A percentile compares a stretch with the other conserved stretches of the same genome.
Evolutionary conservation across 176 grass and related monocot genomes (phyloP).

Genomic region (Zoysia pacifica): DNA sequence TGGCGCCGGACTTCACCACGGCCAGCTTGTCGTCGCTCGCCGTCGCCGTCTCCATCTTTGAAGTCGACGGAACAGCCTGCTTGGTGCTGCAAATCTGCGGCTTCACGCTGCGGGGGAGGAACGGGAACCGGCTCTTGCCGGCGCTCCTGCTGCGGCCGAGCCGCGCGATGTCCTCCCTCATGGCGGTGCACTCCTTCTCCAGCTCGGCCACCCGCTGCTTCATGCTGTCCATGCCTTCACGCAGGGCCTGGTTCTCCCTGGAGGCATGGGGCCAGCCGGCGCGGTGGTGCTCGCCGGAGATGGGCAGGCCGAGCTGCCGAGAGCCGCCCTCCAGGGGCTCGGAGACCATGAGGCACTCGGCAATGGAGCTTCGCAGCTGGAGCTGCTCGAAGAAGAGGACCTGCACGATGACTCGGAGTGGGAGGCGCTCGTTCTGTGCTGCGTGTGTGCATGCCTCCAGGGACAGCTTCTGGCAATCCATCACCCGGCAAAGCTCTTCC

Average conservation of each 20-base stretch:
- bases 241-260: conserved; percentile 56
- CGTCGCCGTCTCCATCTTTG: background rate
- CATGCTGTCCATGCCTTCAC: conserved; percentile 66
- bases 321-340: conserved; percentile 61
- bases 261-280: conserved; percentile 41
- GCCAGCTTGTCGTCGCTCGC: conserved; percentile 35
- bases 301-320: conserved; percentile 38
- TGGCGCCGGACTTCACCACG: conserved; percentile 31
- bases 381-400: conserved; percentile 95
- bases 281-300: conserved; percentile 43
- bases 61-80: conserved; percentile 4
- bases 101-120: conserved; percentile 23
- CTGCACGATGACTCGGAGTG: conserved; percentile 66
- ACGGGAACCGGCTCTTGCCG: conserved; percentile 35
- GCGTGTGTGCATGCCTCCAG: conserved; percentile 82
- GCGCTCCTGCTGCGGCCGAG: conserved; percentile 42
- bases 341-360: conserved; percentile 64
- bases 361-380: conserved; percentile 70
- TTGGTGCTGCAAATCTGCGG: conserved; percentile 56
- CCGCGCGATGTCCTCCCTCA: conserved; percentile 65
- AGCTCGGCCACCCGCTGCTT: conserved; percentile 65
- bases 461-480: conserved; percentile 90
- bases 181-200: conserved; percentile 77
- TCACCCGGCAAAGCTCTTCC: conserved; percentile 69
- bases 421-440: conserved; percentile 74